A percentile compares a stretch with the other conserved stretches of the same genome.
Conservation (phyloP, 108 stramenopile species). For the Parmales sp. region DNA sequence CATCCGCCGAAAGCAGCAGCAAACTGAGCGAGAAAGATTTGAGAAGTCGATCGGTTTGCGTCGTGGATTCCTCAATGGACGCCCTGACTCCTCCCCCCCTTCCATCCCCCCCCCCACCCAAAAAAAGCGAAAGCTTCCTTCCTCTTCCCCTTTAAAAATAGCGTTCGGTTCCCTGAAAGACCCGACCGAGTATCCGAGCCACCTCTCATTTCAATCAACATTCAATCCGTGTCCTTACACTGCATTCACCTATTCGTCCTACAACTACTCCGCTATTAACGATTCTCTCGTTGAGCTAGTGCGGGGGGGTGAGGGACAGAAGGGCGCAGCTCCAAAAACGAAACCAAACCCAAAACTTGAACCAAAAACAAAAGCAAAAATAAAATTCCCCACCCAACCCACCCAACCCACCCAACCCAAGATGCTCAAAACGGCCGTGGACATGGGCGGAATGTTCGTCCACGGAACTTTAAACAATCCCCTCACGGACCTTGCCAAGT, state of each 20-base stretch:
- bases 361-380: background rate
- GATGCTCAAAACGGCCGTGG: slow-evolving; percentile 22
- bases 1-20: background rate
- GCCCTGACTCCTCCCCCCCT: background rate
- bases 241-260: background rate
- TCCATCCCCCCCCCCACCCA: too few relatives aligned
- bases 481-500: slow-evolving; percentile 20
- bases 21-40: background rate
- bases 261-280: background rate
- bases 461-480: slow-evolving; percentile 73
- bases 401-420: background rate
- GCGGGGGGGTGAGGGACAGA: background rate
- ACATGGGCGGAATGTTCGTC: slow-evolving; percentile 72
- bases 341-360: too few relatives aligned
- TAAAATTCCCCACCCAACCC: background rate
- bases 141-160: too few relatives aligned
- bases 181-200: too few relatives aligned
- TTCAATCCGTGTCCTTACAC: too few relatives aligned
- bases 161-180: too few relatives aligned
- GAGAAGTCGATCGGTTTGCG: background rate
- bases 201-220: too few relatives aligned
- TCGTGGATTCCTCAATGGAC: background rate
- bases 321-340: too few relatives aligned
- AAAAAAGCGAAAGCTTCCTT: too few relatives aligned
- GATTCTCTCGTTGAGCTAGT: background rate